These are phyloP conservation scores for Monosporozyma yasuniensis DNA, from an alignment of 805 yeast species.

Conservation along the genomic window DNA sequence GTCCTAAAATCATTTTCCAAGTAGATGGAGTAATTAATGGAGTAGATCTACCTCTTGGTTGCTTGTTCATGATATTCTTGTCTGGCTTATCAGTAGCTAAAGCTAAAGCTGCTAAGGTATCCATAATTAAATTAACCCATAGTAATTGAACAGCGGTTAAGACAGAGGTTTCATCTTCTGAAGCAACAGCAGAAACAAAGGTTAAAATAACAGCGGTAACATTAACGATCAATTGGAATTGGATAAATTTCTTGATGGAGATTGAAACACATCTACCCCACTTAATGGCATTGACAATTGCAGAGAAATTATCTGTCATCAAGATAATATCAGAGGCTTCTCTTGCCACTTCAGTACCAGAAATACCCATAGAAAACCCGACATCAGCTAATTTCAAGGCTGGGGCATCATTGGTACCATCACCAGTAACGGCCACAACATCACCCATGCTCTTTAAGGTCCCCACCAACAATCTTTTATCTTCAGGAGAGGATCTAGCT, in stretches of 20 bases:
- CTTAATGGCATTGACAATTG: slow-evolving; percentile 91
- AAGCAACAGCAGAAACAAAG: slow-evolving; percentile 86
- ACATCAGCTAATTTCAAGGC: slow-evolving; percentile 95
- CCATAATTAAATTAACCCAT: slow-evolving; percentile 98
- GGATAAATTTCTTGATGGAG: slow-evolving; percentile 90
- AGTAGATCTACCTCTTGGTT: slow-evolving; percentile 73
- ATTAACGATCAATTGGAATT: slow-evolving; percentile 93
- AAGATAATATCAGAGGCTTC: slow-evolving; percentile 91
- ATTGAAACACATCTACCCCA: slow-evolving; percentile 98
- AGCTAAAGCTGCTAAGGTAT: slow-evolving; percentile 94
- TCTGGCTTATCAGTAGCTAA: slow-evolving; percentile 96
- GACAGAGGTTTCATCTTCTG: slow-evolving; percentile 71
- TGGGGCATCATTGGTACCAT: slow-evolving; percentile 98
- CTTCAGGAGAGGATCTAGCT: slow-evolving; percentile 95
- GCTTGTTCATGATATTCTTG: slow-evolving; percentile 62
- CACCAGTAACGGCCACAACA: slow-evolving; percentile 98
- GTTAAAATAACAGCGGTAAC: slow-evolving; percentile 93
- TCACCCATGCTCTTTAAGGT: slow-evolving; percentile 73
- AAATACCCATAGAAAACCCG: slow-evolving; percentile 97
- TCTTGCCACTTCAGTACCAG: slow-evolving; percentile 98
- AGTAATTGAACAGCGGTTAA: slow-evolving; percentile 93
- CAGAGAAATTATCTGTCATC: slow-evolving; percentile 90
- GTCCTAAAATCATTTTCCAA: slow-evolving; percentile 98
- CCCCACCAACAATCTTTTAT: slow-evolving; percentile 78
- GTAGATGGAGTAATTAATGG: slow-evolving; percentile 82